Evolutionary conservation across 1,284 basidiomycete genomes (phyloP), one percentile per base, ranked within the genome.

Genomic region (Trichosporon sp.): DNA sequence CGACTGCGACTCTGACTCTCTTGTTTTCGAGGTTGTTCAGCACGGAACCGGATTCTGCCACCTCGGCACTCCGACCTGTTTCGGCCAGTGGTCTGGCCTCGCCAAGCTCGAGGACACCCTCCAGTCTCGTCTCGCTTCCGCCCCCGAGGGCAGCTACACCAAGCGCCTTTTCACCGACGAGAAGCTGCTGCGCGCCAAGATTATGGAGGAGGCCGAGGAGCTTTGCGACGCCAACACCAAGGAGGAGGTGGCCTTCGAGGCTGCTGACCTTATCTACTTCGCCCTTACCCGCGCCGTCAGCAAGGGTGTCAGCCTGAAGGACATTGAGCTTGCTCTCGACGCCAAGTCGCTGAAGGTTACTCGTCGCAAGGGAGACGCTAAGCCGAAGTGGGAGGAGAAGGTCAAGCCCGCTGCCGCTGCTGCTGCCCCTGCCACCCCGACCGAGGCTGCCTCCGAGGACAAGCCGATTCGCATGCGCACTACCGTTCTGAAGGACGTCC

Each of bases 121-220:
- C 44, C 86, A 86, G 73, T 87, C 90, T 3, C 88, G 97, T 58
- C 85, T 92, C 65, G 84, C 85, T 56, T 87, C 87, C 29, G 93
- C 95, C 0, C 95, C 95, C 0, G 89, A 91, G 72, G 95, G 93
- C 1, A 95, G 92, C 8, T 99, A 99, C 84, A 99, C 97, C 13
- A 89, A 88, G 67, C 86, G 94, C 60, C 84, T 99, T 27, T 98
- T 99, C 82, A 87, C 87, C 68, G 93, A 98, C 77, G 85, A 90
- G 11, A 87, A 88, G 63, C 86, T 99, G 23, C 86, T 99, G 58
- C 88, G 87, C 65, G 90, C 95, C 65, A 99, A 99, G 85, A 94
- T 99, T 72, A 93, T 92, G 89, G 97, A 99, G 83, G 97, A 99
- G 83, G 97, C 97, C 0, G 93, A 96, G 76, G 97, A 99, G 83